Conservation (phyloP, 164 flowering plant genomes). For the Magnolia changhungtana region DNA sequence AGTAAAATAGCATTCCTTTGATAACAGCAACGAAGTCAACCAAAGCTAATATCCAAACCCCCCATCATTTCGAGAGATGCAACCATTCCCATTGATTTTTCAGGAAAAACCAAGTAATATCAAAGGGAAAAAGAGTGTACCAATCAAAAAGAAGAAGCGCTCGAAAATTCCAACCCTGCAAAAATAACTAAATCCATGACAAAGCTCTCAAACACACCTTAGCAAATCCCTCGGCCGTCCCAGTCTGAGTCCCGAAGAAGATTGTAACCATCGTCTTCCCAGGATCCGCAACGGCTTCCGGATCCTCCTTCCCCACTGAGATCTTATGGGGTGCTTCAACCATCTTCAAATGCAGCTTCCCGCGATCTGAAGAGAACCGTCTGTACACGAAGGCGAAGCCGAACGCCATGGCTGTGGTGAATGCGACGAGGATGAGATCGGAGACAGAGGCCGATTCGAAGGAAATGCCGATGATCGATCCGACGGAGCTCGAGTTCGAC, state of each 20-base stretch:
- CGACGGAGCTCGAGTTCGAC: conserved; percentile 34
- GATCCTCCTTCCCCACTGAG: conserved; percentile 24
- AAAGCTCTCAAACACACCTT: conserved; percentile 40
- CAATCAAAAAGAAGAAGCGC: no score
- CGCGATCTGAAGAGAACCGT: conserved; percentile 36
- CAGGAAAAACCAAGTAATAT: background rate
- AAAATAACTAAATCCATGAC: background rate
- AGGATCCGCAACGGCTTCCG: conserved; percentile 31
- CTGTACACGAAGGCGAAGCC: conserved; percentile 43
- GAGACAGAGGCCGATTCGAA: conserved; percentile 27
- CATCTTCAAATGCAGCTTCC: conserved; percentile 28
- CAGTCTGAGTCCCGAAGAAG: no score
- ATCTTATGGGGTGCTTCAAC: conserved; percentile 31
- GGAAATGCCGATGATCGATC: conserved; percentile 43
- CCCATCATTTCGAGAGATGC: background rate
- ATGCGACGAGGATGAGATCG: conserved; percentile 31
- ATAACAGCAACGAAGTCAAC: background rate
- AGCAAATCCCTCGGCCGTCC: conserved; percentile 87
- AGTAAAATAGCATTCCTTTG: background rate
- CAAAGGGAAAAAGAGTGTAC: no score
- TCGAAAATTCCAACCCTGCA: no score
- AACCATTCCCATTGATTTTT: background rate
- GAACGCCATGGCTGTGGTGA: conserved; percentile 54
- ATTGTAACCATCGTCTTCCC: no score
- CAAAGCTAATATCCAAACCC: background rate